phyloP scores from a whole-genome alignment of 805 yeast genomes.

The Zygosaccharomyces gambellarensis region DNA sequence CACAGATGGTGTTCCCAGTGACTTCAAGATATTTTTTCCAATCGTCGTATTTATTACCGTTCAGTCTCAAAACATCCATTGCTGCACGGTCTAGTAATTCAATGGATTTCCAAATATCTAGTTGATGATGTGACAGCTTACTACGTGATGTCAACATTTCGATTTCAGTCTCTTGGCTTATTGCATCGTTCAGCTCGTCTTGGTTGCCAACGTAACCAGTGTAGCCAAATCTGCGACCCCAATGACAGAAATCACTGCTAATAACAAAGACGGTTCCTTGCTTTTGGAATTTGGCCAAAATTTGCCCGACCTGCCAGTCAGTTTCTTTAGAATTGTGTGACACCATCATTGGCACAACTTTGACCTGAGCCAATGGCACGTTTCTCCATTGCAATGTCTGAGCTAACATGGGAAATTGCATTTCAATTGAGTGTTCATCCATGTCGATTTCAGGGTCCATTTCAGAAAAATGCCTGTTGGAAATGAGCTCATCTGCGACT shows the following conservation, averaged over 20 bases:
- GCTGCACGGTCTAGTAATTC: slow-evolving; percentile 67
- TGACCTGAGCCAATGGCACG: slow-evolving; percentile 35
- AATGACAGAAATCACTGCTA: slow-evolving; percentile 92
- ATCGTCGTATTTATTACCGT: slow-evolving; percentile 44
- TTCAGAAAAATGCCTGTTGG: slow-evolving; percentile 38
- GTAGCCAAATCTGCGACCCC: slow-evolving; percentile 71
- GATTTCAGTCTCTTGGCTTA: slow-evolving; percentile 34
- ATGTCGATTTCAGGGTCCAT: slow-evolving; percentile 64
- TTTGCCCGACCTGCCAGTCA: slow-evolving; percentile 43
- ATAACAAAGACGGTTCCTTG: slow-evolving; percentile 61
- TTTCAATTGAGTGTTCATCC: slow-evolving; percentile 88
- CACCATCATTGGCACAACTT: slow-evolving; percentile 74
- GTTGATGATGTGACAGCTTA: slow-evolving; percentile 26
- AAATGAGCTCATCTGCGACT: slow-evolving; percentile 10
- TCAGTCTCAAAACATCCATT: slow-evolving; percentile 44
- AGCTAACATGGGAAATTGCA: slow-evolving; percentile 71
- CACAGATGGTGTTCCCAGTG: slow-evolving; percentile 91
- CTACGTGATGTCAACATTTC: slow-evolving; percentile 29
- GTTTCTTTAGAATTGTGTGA: slow-evolving; percentile 51
- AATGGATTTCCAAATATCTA: slow-evolving; percentile 67
- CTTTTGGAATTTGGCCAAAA: slow-evolving; percentile 55
- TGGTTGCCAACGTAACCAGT: slow-evolving; percentile 42
- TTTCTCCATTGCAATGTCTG: slow-evolving; percentile 50
- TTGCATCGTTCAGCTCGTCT: slow-evolving; percentile 25
- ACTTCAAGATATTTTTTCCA: slow-evolving; percentile 64